phyloP scores from a whole-genome alignment of 169 alveolate genomes.

The Plasmodium fragile region DNA sequence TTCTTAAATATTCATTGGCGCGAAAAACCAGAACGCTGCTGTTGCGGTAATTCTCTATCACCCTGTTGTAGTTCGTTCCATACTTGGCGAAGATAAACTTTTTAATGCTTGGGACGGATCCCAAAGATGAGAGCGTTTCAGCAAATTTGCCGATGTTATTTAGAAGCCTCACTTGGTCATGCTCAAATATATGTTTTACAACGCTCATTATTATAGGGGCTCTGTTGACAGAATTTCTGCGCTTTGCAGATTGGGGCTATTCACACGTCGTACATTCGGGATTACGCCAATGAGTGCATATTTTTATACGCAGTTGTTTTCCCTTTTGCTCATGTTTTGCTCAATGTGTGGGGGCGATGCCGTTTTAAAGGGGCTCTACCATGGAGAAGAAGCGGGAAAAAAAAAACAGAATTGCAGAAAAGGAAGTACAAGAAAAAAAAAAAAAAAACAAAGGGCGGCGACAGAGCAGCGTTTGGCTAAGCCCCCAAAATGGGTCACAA shows the following conservation, averaged over 20 bases:
- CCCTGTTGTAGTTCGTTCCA: conserved; percentile 19
- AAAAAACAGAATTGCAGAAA: too few relatives aligned
- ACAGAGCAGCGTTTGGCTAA: not conserved
- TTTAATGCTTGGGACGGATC: conserved; percentile 19
- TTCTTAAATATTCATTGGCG: conserved; percentile 44
- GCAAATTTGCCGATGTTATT: not conserved
- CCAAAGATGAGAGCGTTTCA: conserved; percentile 25
- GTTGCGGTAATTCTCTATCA: conserved; percentile 9
- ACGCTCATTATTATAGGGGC: conserved; percentile 52
- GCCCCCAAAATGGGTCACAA: not conserved
- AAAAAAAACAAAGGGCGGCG: not conserved
- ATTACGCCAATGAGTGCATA: not conserved
- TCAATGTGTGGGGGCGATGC: not conserved
- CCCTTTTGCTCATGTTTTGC: not conserved
- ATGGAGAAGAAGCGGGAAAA: too few relatives aligned
- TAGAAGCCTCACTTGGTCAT: conserved; percentile 30
- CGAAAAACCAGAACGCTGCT: conserved; percentile 26
- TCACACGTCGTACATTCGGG: not conserved
- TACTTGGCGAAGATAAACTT: conserved; percentile 17
- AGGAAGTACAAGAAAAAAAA: too few relatives aligned
- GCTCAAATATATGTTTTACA: conserved; percentile 30
- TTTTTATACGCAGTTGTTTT: not conserved
- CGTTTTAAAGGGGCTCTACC: not conserved
- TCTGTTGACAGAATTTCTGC: not conserved
- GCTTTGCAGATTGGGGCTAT: not conserved